phyloP scores from a whole-genome alignment of 371 early-diverging fungal genomes.

The Mucor indicus region DNA sequence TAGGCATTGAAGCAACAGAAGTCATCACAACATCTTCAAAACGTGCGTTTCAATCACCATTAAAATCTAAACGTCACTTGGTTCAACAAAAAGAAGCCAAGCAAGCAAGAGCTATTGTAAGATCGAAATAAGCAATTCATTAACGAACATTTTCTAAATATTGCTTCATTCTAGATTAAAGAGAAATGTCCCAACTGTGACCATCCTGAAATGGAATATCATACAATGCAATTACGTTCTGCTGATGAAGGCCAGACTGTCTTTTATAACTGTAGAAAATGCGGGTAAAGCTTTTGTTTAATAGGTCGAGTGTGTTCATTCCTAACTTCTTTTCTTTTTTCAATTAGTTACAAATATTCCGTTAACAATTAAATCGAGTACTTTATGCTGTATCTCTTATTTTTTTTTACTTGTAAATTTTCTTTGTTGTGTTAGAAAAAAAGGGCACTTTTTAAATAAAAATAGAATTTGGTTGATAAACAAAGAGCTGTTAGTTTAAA shows the following conservation, averaged over 20 bases:
- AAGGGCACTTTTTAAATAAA: no score
- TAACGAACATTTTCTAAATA: background rate
- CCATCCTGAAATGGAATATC: conserved; percentile 94
- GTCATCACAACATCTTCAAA: conserved; percentile 73
- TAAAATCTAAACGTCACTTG: conserved; percentile 68
- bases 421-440: no score
- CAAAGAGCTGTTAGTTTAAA: no score
- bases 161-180: conserved; percentile 36
- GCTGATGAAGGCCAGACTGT: conserved; percentile 99
- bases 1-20: conserved; percentile 76
- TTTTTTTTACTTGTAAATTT: no score
- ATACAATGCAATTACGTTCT: conserved; percentile 97
- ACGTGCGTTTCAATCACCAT: conserved; percentile 79
- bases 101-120: conserved; percentile 75
- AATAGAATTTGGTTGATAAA: no score
- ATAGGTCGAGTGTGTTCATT: background rate
- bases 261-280: conserved; percentile 97
- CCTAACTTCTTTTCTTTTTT: background rate
- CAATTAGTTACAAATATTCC: conserved; percentile 42
- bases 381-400: no score
- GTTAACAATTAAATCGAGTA: conserved; percentile 44
- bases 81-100: conserved; percentile 60
- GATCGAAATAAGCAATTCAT: no score
- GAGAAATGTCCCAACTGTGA: conserved; percentile 97
- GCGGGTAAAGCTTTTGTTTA: conserved; percentile 69